These are phyloP conservation scores for Microbotryomycetes sp. DNA, from an alignment of 1,284 basidiomycete species.

Conservation along the genomic window DNA sequence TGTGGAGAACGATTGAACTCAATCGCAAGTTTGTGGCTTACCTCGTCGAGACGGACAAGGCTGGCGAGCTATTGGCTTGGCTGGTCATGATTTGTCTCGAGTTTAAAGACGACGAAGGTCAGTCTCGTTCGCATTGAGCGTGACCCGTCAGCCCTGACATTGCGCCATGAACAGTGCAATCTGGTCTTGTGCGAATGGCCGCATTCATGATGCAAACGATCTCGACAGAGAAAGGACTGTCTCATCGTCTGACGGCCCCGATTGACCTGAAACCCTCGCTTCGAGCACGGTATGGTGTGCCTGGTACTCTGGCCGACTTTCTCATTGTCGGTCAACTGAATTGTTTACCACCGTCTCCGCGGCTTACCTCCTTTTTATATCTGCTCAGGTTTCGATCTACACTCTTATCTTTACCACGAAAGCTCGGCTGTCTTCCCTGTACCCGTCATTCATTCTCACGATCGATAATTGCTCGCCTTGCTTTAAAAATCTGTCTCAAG, in stretches of 20 bases:
- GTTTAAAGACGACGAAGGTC: conserved; percentile 81
- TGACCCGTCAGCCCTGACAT: too few relatives aligned
- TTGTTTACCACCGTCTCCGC: too few relatives aligned
- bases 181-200: conserved; percentile 78
- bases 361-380: not conserved
- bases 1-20: conserved; percentile 78
- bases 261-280: conserved; percentile 20
- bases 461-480: conserved; percentile 81
- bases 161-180: conserved; percentile 63
- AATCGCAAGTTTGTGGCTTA: conserved; percentile 14
- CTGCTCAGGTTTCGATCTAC: conserved; percentile 55
- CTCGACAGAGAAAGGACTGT: conserved; percentile 74
- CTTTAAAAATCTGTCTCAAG: conserved; percentile 68
- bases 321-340: conserved; percentile 63
- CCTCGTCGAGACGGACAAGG: conserved; percentile 42
- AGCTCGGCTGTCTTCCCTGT: conserved; percentile 48
- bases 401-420: conserved; percentile 72
- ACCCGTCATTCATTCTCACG: conserved; percentile 69
- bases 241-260: conserved; percentile 53
- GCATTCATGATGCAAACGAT: conserved; percentile 88
- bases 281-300: conserved; percentile 50
- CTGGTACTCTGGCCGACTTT: conserved; percentile 74
- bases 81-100: conserved; percentile 72
- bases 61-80: conserved; percentile 65
- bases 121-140: conserved; percentile 32